phyloP scores from a whole-genome alignment of 1,284 basidiomycete species.

The Cystobasidium sp. region DNA sequence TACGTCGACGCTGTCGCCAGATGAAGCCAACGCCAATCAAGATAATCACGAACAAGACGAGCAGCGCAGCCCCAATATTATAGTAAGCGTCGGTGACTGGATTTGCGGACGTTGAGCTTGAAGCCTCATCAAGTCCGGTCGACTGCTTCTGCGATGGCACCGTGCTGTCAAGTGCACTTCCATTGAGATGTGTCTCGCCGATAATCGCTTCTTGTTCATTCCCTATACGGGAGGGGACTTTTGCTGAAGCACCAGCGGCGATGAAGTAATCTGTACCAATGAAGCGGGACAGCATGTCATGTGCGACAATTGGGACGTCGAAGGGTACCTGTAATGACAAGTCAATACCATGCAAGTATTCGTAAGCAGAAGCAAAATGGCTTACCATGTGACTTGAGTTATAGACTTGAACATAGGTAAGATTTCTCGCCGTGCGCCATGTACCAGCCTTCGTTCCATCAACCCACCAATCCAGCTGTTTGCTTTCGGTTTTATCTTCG shows the following conservation, averaged over 20 bases:
- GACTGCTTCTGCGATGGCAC: not conserved
- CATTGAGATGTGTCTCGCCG: constrained; percentile 53
- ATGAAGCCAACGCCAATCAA: constrained; percentile 70
- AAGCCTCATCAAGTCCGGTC: constrained; percentile 65
- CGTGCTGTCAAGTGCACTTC: constrained; percentile 52
- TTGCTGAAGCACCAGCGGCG: constrained; percentile 73
- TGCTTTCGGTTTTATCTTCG: not conserved
- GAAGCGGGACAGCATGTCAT: constrained; percentile 98
- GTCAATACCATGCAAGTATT: not conserved
- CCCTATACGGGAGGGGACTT: constrained; percentile 74
- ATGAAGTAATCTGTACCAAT: constrained; percentile 84
- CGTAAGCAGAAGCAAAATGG: not conserved
- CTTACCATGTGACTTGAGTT: constrained; percentile 85
- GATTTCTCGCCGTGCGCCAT: constrained; percentile 84
- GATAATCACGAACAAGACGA: constrained; percentile 73
- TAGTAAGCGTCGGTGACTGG: constrained; percentile 70
- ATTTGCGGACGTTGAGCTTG: constrained; percentile 73
- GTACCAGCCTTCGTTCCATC: constrained; percentile 78
- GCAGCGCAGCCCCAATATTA: constrained; percentile 82
- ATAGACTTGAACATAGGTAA: constrained; percentile 85
- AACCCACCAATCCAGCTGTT: constrained; percentile 75
- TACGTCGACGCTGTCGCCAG: constrained; percentile 43
- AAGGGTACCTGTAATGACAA: constrained; percentile 68
- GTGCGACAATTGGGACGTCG: constrained; percentile 83
- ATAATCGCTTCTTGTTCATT: constrained; percentile 66